These are phyloP conservation scores for Hymenoscyphus linearis DNA, from an alignment of 2,329 filamentous ascomycete genomes.

Conservation along the genomic window DNA sequence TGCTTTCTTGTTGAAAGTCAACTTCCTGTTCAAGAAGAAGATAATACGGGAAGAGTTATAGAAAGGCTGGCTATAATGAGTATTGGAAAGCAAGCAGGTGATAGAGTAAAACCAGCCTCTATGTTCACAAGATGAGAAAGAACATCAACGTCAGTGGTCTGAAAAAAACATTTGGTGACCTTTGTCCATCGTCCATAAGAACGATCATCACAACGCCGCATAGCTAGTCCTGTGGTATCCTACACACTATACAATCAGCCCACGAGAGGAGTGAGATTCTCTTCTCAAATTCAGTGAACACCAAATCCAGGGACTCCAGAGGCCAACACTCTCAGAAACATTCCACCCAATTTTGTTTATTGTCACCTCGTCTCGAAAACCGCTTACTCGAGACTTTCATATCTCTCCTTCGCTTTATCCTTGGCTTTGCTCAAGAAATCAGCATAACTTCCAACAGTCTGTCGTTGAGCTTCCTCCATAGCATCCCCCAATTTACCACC, in stretches of 20 bases:
- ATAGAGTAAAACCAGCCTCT: no score
- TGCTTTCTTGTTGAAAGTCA: no score
- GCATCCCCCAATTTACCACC: constrained; percentile 67
- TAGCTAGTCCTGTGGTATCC: not conserved
- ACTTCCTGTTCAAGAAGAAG: no score
- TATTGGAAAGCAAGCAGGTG: no score
- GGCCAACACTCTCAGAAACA: not conserved
- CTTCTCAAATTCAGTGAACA: not conserved
- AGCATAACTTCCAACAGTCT: constrained; percentile 54
- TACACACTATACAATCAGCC: not conserved
- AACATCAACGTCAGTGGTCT: no score
- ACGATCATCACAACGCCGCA: not conserved
- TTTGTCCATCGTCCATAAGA: not conserved
- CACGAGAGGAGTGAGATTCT: not conserved
- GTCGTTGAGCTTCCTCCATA: constrained; percentile 54
- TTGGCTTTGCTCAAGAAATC: constrained; percentile 61
- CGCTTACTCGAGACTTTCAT: constrained; percentile 44
- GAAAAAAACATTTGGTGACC: no score
- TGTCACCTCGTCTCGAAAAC: not conserved
- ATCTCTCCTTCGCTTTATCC: constrained; percentile 62
- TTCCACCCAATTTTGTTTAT: not conserved
- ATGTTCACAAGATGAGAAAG: no score
- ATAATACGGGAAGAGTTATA: no score
- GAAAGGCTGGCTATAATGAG: no score
- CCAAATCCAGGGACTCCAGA: not conserved